Evolutionary conservation across 2,329 filamentous ascomycete genomes (phyloP).

Genomic region (Fusarium transvaalense): DNA sequence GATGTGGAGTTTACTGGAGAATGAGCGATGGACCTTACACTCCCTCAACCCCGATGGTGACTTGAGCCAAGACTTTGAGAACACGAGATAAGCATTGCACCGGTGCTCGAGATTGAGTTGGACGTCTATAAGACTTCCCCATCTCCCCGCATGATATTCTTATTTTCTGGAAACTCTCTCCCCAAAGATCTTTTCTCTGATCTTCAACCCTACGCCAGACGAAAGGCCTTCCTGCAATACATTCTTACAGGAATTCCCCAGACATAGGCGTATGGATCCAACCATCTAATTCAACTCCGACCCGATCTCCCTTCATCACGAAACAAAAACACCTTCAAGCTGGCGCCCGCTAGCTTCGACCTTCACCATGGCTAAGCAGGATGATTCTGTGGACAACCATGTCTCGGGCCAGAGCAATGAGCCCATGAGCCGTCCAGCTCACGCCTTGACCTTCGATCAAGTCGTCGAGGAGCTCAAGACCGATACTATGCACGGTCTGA

Average conservation of each 20-base stretch:
- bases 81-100: conserved; percentile 37
- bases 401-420: conserved; percentile 54
- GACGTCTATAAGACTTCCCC: conserved; percentile 45
- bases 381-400: conserved; percentile 41
- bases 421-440: conserved; percentile 67
- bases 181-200: conserved; percentile 35
- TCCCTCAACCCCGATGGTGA: conserved; percentile 34
- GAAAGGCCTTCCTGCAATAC: conserved; percentile 41
- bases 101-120: conserved; percentile 18
- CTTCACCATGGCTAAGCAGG: conserved; percentile 40
- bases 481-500: conserved; percentile 67
- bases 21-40: conserved; percentile 20
- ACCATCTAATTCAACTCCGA: conserved; percentile 14
- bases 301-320: conserved; percentile 13
- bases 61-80: conserved; percentile 29
- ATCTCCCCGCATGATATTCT: conserved; percentile 32
- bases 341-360: conserved; percentile 33
- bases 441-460: conserved; percentile 63
- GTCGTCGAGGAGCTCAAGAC: conserved; percentile 66
- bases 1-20: conserved; percentile 40
- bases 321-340: conserved; percentile 20
- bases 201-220: conserved; percentile 37
- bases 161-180: conserved; percentile 18
- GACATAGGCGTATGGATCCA: conserved; percentile 36
- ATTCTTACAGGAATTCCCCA: conserved; percentile 38